Conservation (phyloP, 305 asterid genomes). For the Solanum hybrid region DNA sequence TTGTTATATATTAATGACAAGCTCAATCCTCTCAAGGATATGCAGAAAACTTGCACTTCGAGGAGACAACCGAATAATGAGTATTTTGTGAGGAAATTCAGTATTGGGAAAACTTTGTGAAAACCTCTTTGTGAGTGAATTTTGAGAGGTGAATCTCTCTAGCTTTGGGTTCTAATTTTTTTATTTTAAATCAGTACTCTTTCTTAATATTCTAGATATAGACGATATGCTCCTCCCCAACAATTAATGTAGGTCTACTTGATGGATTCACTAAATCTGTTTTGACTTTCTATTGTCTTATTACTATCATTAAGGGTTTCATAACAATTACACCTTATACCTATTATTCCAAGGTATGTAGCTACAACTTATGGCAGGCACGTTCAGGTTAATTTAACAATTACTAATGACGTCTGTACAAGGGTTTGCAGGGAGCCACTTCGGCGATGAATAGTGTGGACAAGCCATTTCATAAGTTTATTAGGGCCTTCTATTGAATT, state of each 20-base stretch:
- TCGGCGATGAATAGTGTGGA: background rate
- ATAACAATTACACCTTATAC: background rate
- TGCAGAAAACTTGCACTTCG: background rate
- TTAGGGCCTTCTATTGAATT: background rate
- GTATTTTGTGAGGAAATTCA: background rate
- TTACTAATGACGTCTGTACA: background rate
- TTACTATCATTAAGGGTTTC: background rate
- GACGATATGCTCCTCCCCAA: background rate
- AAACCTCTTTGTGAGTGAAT: background rate
- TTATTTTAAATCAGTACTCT: background rate
- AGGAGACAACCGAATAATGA: background rate
- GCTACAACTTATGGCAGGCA: background rate
- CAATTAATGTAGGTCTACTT: background rate
- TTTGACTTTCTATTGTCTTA: background rate
- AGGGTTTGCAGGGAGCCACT: background rate
- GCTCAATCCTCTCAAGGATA: background rate
- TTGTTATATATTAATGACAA: background rate
- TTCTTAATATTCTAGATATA: background rate
- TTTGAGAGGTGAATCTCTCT: background rate
- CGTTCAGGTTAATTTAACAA: background rate
- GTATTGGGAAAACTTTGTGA: background rate
- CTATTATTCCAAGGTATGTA: background rate
- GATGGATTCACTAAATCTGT: background rate
- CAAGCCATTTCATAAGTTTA: background rate
- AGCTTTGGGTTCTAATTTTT: background rate